Evolutionary conservation across 805 yeast species (phyloP).

Genomic region (Sugiyamaella mastotermitis): DNA sequence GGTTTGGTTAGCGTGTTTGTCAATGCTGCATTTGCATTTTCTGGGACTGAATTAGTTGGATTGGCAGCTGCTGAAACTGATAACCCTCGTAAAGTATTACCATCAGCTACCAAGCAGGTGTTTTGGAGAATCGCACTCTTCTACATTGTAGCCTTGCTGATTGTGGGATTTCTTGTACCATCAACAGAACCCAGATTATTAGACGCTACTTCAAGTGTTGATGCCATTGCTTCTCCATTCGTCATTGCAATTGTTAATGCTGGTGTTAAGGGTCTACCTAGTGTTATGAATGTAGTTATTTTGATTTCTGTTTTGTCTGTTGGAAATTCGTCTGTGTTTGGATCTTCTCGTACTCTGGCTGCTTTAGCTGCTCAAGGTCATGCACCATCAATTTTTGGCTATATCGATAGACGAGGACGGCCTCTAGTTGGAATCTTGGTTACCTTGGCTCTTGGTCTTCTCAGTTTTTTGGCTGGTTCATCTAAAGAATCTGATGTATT

Average conservation of each 20-base stretch:
- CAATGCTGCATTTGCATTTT: slow-evolving; percentile 70
- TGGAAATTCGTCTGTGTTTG: slow-evolving; percentile 63
- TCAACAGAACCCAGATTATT: slow-evolving; percentile 46
- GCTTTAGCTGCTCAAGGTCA: slow-evolving; percentile 59
- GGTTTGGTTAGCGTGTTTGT: slow-evolving; percentile 70
- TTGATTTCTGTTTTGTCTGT: slow-evolving; percentile 63
- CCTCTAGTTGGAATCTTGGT: slow-evolving; percentile 55
- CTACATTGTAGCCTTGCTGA: slow-evolving; percentile 53
- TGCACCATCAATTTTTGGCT: slow-evolving; percentile 53
- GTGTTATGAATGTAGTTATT: slow-evolving; percentile 63
- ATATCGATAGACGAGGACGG: slow-evolving; percentile 65
- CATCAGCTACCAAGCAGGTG: slow-evolving; percentile 72
- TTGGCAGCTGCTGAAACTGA: slow-evolving; percentile 72
- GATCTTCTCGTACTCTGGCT: slow-evolving; percentile 60
- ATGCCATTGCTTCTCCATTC: slow-evolving; percentile 62
- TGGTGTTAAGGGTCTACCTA: slow-evolving; percentile 60
- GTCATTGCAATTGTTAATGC: slow-evolving; percentile 62
- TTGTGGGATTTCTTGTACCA: slow-evolving; percentile 69
- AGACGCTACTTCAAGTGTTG: slow-evolving; percentile 42
- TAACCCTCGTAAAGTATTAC: slow-evolving; percentile 61
- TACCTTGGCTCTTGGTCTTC: slow-evolving; percentile 39
- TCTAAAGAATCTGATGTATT: slow-evolving; percentile 51
- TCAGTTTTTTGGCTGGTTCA: slow-evolving; percentile 55
- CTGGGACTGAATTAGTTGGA: slow-evolving; percentile 70
- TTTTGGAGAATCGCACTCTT: slow-evolving; percentile 76